Percentiles rank a stretch among this genome's conserved stretches.
These are phyloP conservation scores for Cyberlindnera suaveolens DNA, from an alignment of 805 yeast genomes.

Conservation along the genomic window DNA sequence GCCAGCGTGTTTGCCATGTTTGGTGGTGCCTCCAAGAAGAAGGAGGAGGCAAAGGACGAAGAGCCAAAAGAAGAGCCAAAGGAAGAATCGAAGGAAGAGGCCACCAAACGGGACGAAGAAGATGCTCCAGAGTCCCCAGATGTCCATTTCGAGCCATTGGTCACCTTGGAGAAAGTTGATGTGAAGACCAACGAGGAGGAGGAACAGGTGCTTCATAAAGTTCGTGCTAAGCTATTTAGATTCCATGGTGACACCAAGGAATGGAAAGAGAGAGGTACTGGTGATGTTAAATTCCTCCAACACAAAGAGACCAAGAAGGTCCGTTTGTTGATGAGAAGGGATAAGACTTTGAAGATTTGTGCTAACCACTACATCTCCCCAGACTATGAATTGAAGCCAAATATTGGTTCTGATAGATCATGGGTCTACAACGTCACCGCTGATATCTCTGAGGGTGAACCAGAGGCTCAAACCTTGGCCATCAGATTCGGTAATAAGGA, in stretches of 20 bases:
- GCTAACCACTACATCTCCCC: slow-evolving; percentile 90
- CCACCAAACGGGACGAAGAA: slow-evolving; percentile 31
- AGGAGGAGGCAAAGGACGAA: slow-evolving; percentile 27
- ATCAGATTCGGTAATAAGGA: slow-evolving; percentile 90
- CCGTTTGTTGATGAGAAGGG: slow-evolving; percentile 97
- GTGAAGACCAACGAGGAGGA: slow-evolving; percentile 93
- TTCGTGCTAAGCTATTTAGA: slow-evolving; percentile 92
- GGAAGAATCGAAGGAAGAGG: slow-evolving; percentile 24
- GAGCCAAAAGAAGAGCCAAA: slow-evolving; percentile 33
- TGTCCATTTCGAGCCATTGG: slow-evolving; percentile 95
- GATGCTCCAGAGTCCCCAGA: slow-evolving; percentile 35
- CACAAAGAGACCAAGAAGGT: slow-evolving; percentile 79
- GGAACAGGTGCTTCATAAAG: slow-evolving; percentile 77
- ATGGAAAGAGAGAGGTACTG: slow-evolving; percentile 99
- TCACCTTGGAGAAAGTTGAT: slow-evolving; percentile 90
- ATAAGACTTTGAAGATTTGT: slow-evolving; percentile 95
- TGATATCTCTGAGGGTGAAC: slow-evolving; percentile 90
- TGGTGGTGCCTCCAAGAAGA: slow-evolving; percentile 72
- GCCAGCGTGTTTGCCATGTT: slow-evolving; percentile 89
- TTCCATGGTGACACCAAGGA: slow-evolving; percentile 79
- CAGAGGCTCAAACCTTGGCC: slow-evolving; percentile 95
- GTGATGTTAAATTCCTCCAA: slow-evolving; percentile 92
- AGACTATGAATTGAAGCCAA: slow-evolving; percentile 80
- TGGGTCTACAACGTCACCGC: slow-evolving; percentile 97
- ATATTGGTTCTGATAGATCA: slow-evolving; percentile 94